These are phyloP conservation scores for Penicillium subrubescens DNA, from an alignment of 495 filamentous ascomycete species.

Conservation along the genomic window DNA sequence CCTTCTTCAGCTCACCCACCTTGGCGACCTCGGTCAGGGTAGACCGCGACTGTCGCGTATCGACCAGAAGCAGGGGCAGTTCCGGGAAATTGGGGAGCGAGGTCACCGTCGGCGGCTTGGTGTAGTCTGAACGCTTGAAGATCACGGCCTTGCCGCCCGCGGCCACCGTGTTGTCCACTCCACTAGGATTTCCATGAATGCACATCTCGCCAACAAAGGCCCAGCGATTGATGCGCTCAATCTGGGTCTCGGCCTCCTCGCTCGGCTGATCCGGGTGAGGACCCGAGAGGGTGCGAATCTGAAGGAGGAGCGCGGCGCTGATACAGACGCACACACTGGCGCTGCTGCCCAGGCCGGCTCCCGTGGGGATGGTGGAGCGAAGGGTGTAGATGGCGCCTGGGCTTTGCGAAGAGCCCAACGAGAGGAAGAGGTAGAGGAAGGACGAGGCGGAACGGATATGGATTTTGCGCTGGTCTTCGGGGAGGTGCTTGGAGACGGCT, in stretches of 20 bases:
- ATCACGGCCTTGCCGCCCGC: slow-evolving; percentile 90
- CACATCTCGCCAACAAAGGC: slow-evolving; percentile 96
- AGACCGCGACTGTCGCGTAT: slow-evolving; percentile 81
- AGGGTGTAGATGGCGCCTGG: slow-evolving; percentile 85
- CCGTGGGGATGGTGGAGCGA: slow-evolving; percentile 91
- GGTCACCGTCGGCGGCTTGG: slow-evolving; percentile 73
- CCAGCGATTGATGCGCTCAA: slow-evolving; percentile 96
- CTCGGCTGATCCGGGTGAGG: slow-evolving; percentile 86
- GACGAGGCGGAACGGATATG: slow-evolving; percentile 76
- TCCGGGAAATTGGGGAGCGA: slow-evolving; percentile 84
- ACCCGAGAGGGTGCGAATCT: slow-evolving; percentile 82
- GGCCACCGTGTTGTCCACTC: slow-evolving; percentile 96
- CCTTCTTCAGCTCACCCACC: slow-evolving; percentile 68
- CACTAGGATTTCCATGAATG: slow-evolving; percentile 94
- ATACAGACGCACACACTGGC: slow-evolving; percentile 90
- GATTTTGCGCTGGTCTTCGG: slow-evolving; percentile 70
- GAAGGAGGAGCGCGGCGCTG: slow-evolving; percentile 81
- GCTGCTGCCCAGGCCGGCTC: slow-evolving; percentile 88
- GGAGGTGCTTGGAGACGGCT: slow-evolving; percentile 63
- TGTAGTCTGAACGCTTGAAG: slow-evolving; percentile 79
- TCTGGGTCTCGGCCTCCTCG: slow-evolving; percentile 77
- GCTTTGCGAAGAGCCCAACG: slow-evolving; percentile 75
- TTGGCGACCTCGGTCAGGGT: slow-evolving; percentile 85
- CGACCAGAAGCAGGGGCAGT: slow-evolving; percentile 83
- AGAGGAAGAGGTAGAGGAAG: slow-evolving; percentile 93